Evolutionary conservation across 2,329 filamentous ascomycete species (phyloP), one percentile per base, ranked within the genome.

Genomic region (Cladophialophora yegresii): DNA sequence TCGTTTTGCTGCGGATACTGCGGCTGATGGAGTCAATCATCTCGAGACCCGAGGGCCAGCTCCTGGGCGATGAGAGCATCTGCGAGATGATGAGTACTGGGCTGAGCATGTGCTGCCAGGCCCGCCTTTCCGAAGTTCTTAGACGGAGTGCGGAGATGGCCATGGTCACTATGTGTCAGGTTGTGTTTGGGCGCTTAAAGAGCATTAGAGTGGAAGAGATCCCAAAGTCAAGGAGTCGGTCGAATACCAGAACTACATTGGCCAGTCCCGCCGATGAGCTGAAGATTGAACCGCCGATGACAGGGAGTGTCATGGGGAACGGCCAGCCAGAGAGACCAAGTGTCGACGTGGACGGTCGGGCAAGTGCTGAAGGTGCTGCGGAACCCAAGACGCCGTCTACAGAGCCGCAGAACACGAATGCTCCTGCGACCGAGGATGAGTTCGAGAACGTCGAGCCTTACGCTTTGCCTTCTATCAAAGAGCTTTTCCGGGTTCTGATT

Each of bases 11-110:
- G 62, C 89, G 96, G 79, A 98, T 99, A 72, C 78, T 99, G 65
- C 95, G 96, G 75, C 84, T 99, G 54, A 99, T 99, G 95, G 95
- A 99, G 77, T 91, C 92, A 73, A 97, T 99, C 90, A 89, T 99
- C 72, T 96, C 93, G 16, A 91, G 95, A 0, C 91, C 93, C 0
- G 92, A 93, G 32, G 95, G 95, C 43, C 89, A 96, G 70, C 86
- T 98, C 10, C 81, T 99, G n/a, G 96, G 93, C 64, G 95, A 99
- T 73, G 93, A 98, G 79, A 98, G 93, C 74, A 92, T 99, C 10
- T 99, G 96, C 75, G 92, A 97, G 76, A 98, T 99, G 92, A 98
- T 99, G 93, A 95, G 96, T 76, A 93, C 92, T 1, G 95, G 93
- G 1, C 79, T 99, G 70, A 96, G 92, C 74, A 98, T 99, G 82